Conservation (phyloP, 176 grass and related monocot genomes). For the Areca catechu region DNA sequence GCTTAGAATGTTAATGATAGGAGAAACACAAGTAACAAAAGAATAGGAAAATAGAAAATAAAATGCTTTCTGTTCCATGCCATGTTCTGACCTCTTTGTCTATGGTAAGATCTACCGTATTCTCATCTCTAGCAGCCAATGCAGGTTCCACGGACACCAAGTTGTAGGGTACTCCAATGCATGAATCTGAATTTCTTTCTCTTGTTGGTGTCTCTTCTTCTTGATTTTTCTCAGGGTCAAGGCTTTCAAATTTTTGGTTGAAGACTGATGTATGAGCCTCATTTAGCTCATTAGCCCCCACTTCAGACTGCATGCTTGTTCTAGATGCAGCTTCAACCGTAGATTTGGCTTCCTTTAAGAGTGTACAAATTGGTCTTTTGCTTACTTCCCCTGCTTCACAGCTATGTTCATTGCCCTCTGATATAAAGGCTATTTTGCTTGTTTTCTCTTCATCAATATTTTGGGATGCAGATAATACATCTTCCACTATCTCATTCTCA, state of each 20-base stretch:
- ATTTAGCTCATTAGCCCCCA: neutral
- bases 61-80: neutral
- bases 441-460: neutral
- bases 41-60: too few relatives aligned
- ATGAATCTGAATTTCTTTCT: neutral
- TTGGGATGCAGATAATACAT: neutral
- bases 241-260: neutral
- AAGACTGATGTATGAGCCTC: neutral
- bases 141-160: neutral
- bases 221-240: neutral
- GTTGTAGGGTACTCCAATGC: neutral
- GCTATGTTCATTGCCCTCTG: neutral
- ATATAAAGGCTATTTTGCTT: too few relatives aligned
- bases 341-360: too few relatives aligned
- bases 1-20: neutral
- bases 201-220: conserved; percentile 2
- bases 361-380: too few relatives aligned
- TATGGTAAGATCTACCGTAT: neutral
- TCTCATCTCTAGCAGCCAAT: neutral
- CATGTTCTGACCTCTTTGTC: neutral
- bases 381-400: too few relatives aligned
- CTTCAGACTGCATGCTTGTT: too few relatives aligned
- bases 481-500: neutral
- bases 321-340: too few relatives aligned
- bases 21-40: neutral